Evolutionary conservation across 2,329 filamentous ascomycete genomes (phyloP), one percentile per base, ranked within the genome.

Genomic region (Westerdykella sp.): DNA sequence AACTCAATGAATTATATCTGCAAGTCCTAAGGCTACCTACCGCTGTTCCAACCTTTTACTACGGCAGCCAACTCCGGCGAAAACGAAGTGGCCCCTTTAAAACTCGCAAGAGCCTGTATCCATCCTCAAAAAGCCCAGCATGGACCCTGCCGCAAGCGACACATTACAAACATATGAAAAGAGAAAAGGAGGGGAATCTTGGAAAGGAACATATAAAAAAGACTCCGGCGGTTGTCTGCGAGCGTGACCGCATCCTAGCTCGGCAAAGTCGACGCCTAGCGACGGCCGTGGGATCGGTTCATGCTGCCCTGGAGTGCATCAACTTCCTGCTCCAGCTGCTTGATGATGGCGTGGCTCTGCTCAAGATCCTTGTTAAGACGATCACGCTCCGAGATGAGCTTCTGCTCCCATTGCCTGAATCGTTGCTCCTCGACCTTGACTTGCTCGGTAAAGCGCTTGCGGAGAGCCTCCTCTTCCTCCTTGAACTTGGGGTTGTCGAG

Each of bases 401-500:
- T 97, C 82, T 98, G 93, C 77, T 98, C 93, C 93, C 93, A 98
- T 74, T 95, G 86, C 72, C 94, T 83, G 84, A 98, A 98, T 56
- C 93, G 84, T 76, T 95, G 89, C 76, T 98, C 93, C 78, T 98
- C 94, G 65, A 98, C 87, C 87, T 98, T 98, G 77, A 98, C 93
- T 73, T 98, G 93, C 77, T 98, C 93, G 59, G 93, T 98, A 75
- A 98, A 98, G 60, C 94, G 83, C 83, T 98, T 98, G 74, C 93
- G 84, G 55, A 98, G 83, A 50, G 87, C 87, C 79, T 98, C 93
- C 69, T 98, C 93, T 73, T 98, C 93, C 71, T 98, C 93, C 82
- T 98, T 98, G 81, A 97, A 98, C 79, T 98, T 98, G 74, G 93
- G 93, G 79, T 98, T 98, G 76, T 98, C 93, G 61, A 98, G 79